These are phyloP conservation scores for Piloderma croceum DNA, from an alignment of 768 basidiomycete genomes.

Conservation along the genomic window DNA sequence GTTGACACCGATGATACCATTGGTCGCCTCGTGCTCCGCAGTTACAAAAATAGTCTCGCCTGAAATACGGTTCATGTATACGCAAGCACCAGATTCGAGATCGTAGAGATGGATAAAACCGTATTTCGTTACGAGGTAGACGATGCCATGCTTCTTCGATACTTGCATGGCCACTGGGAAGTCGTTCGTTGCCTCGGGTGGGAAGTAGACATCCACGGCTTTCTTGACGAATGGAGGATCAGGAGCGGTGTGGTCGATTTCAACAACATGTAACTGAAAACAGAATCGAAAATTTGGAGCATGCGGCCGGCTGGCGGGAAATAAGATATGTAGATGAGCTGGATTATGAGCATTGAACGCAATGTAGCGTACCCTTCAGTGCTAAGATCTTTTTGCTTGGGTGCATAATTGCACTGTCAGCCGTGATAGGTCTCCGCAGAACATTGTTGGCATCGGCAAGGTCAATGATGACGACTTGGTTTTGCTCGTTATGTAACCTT, in stretches of 20 bases:
- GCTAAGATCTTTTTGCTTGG: slow-evolving; percentile 95
- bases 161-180: slow-evolving; percentile 99
- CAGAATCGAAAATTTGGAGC: slow-evolving; percentile 96
- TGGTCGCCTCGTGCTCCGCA: slow-evolving; percentile 87
- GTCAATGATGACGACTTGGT: slow-evolving; percentile 99
- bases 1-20: slow-evolving; percentile 99
- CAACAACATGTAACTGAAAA: slow-evolving; percentile 88
- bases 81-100: slow-evolving; percentile 91
- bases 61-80: slow-evolving; percentile 99
- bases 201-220: slow-evolving; percentile 98
- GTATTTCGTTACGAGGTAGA: slow-evolving; percentile 97
- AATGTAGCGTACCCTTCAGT: slow-evolving; percentile 72
- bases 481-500: slow-evolving; percentile 90
- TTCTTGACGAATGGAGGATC: slow-evolving; percentile 95
- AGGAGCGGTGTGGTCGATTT: slow-evolving; percentile 92
- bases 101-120: slow-evolving; percentile 99
- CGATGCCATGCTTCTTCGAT: slow-evolving; percentile 92
- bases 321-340: slow-evolving; percentile 8
- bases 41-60: slow-evolving; percentile 99
- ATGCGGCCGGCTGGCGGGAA: slow-evolving; percentile 92
- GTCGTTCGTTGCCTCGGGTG: slow-evolving; percentile 94
- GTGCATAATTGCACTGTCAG: slow-evolving; percentile 99
- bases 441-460: slow-evolving; percentile 97
- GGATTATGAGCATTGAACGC: too few species aligned
- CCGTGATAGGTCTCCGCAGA: slow-evolving; percentile 88